Evolutionary conservation across 352 stramenopile genomes (phyloP).

Genomic region (Aphanomyces astaci): DNA sequence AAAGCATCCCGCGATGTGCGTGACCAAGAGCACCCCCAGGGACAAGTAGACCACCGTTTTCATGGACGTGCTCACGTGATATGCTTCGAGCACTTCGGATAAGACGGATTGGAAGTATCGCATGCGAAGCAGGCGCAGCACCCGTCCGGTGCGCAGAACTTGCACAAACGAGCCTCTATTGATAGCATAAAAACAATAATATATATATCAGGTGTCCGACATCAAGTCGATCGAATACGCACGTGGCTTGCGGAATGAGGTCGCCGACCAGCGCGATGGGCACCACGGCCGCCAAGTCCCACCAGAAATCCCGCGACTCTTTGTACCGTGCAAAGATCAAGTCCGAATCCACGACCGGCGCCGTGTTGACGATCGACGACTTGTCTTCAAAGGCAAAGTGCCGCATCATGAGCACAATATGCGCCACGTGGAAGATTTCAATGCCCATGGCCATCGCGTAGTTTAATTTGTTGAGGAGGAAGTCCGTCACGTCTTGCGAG

Average conservation of each 20-base stretch:
- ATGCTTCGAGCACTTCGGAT: slow-evolving; percentile 45
- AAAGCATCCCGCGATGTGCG: slow-evolving; percentile 55
- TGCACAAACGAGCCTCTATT: background rate
- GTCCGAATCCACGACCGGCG: slow-evolving; percentile 41
- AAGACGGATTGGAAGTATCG: slow-evolving; percentile 45
- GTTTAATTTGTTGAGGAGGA: background rate
- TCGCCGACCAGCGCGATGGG: slow-evolving; percentile 47
- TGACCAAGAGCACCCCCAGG: slow-evolving; percentile 50
- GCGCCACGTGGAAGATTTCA: slow-evolving; percentile 45
- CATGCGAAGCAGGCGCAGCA: slow-evolving; percentile 44
- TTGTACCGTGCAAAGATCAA: slow-evolving; percentile 67
- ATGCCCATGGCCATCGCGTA: slow-evolving; percentile 28
- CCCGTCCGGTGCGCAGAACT: slow-evolving; percentile 26
- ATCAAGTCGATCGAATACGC: background rate
- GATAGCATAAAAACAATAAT: background rate
- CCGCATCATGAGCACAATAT: slow-evolving; percentile 44
- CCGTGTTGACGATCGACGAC: slow-evolving; percentile 38
- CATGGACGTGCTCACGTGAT: slow-evolving; percentile 49
- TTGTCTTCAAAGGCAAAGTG: slow-evolving; percentile 66
- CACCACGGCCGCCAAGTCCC: slow-evolving; percentile 48
- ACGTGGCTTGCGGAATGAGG: slow-evolving; percentile 31
- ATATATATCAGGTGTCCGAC: slow-evolving; percentile 24
- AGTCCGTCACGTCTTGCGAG: background rate
- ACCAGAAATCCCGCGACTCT: slow-evolving; percentile 37
- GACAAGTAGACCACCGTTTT: slow-evolving; percentile 48